Percentiles rank a stretch among this genome's conserved stretches.
Evolutionary conservation across 805 yeast genomes (phyloP).

Genomic region (Suhomyces sp.): DNA sequence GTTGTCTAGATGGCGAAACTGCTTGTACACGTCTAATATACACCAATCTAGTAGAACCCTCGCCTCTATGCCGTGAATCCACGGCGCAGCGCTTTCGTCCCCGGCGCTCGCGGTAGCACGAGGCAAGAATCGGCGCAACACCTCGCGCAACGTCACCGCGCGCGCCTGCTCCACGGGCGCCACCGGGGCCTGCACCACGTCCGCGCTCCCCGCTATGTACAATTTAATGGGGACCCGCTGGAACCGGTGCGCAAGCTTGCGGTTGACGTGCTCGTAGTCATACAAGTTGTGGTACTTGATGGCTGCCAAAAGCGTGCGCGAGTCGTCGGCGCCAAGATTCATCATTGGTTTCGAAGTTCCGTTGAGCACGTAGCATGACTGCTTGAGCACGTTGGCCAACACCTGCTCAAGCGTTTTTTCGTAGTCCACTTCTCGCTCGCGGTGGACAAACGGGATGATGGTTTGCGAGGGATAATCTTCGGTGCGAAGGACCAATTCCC

Average conservation of each 20-base stretch:
- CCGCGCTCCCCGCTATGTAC: conserved; percentile 37
- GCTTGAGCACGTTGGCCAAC: conserved; percentile 81
- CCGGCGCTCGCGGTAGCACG: neutral
- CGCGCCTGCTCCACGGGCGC: conserved; percentile 1
- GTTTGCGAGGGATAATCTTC: conserved; percentile 25
- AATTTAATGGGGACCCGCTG: conserved; percentile 48
- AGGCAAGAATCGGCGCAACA: conserved; percentile 7
- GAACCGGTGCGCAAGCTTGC: conserved; percentile 17
- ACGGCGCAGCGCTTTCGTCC: conserved; percentile 6
- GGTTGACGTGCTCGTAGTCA: conserved; percentile 22
- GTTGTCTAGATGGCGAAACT: conserved; percentile 34
- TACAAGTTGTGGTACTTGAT: conserved; percentile 35
- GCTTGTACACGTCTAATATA: conserved; percentile 29
- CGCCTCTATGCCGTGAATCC: conserved; percentile 32
- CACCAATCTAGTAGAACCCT: conserved; percentile 11
- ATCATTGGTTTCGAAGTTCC: conserved; percentile 82
- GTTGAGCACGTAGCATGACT: conserved; percentile 68
- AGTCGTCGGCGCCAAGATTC: conserved; percentile 64
- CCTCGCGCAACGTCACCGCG: conserved; percentile 11
- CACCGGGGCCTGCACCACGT: conserved; percentile 31
- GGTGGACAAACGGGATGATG: conserved; percentile 29
- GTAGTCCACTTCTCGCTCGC: conserved; percentile 17
- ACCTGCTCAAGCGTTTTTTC: conserved; percentile 40
- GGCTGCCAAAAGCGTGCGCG: conserved; percentile 56
- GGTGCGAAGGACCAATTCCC: conserved; percentile 29